Conservation (phyloP, 306 rosid species). For the Cyclanthera cordifolia region DNA sequence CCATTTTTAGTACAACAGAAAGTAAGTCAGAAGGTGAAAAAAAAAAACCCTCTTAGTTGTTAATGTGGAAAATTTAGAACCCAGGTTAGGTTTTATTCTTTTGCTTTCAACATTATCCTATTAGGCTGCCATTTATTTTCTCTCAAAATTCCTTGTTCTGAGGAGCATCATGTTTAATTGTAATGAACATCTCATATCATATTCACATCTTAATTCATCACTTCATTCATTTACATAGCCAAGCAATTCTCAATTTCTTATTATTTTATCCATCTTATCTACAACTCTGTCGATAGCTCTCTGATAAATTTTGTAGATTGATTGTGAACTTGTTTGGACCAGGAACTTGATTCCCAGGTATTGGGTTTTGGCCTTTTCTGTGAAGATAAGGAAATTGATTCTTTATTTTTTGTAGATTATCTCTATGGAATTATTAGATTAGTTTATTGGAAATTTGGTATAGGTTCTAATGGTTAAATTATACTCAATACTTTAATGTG, state of each 20-base stretch:
- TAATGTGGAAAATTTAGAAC: constrained; percentile 10
- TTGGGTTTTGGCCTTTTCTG: neutral
- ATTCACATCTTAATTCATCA: constrained; percentile 25
- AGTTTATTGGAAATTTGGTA: neutral
- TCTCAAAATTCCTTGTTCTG: neutral
- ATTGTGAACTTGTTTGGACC: neutral
- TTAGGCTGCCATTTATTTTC: constrained; percentile 30
- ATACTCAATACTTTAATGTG: neutral
- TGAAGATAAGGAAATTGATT: constrained; percentile 2
- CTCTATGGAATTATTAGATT: neutral
- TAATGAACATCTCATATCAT: constrained; percentile 8
- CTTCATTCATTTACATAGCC: constrained; percentile 10
- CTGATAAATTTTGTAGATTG: neutral
- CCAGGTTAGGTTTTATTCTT: constrained; percentile 17
- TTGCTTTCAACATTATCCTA: constrained; percentile 15
- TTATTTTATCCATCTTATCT: no score
- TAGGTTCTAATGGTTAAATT: neutral
- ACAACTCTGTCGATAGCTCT: no score
- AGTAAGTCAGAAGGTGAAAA: no score
- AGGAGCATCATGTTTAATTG: constrained; percentile 4
- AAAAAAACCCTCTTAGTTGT: neutral
- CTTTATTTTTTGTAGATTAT: neutral
- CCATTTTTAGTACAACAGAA: constrained; percentile 16
- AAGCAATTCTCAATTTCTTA: neutral
- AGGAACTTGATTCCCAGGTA: constrained; percentile 1